phyloP scores from a whole-genome alignment of 257 asterid species.

The Solanum virginianum region DNA sequence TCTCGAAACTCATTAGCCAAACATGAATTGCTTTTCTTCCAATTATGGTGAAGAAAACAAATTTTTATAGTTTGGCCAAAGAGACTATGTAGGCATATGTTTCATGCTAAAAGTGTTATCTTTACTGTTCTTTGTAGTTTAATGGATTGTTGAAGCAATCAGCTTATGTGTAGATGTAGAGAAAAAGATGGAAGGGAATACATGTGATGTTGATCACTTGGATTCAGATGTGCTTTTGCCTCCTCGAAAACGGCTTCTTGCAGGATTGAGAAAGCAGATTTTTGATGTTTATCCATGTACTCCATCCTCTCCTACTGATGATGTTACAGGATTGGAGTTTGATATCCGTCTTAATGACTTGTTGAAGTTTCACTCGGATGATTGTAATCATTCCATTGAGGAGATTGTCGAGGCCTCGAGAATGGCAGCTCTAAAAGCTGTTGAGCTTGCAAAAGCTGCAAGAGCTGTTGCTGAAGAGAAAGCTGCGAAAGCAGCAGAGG shows the following conservation, averaged over 20 bases:
- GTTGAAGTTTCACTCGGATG: slow-evolving; percentile 31
- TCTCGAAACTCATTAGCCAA: not conserved
- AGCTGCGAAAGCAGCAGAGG: slow-evolving; percentile 78
- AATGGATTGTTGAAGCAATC: not conserved
- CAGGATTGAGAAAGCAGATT: slow-evolving; percentile 71
- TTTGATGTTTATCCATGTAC: slow-evolving; percentile 36
- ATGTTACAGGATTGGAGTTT: slow-evolving; percentile 6
- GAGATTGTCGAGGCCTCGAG: slow-evolving; percentile 65
- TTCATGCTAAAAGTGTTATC: not conserved
- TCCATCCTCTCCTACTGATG: slow-evolving; percentile 25
- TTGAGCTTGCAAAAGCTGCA: slow-evolving; percentile 52
- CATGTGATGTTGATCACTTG: slow-evolving; percentile 45
- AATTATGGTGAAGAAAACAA: not conserved
- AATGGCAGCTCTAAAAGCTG: slow-evolving; percentile 56
- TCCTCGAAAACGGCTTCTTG: slow-evolving; percentile 84
- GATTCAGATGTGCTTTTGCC: slow-evolving; percentile 83
- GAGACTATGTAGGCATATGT: not conserved
- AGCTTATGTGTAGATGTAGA: slow-evolving; percentile 34
- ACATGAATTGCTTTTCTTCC: not conserved
- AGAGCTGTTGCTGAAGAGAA: slow-evolving; percentile 81
- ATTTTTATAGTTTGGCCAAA: not conserved
- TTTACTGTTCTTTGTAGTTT: not conserved
- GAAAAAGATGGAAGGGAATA: slow-evolving; percentile 44
- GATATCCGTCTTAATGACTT: slow-evolving; percentile 24
- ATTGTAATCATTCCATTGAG: slow-evolving; percentile 44